phyloP scores from a whole-genome alignment of 306 rosid species.

The Coriaria nepalensis region DNA sequence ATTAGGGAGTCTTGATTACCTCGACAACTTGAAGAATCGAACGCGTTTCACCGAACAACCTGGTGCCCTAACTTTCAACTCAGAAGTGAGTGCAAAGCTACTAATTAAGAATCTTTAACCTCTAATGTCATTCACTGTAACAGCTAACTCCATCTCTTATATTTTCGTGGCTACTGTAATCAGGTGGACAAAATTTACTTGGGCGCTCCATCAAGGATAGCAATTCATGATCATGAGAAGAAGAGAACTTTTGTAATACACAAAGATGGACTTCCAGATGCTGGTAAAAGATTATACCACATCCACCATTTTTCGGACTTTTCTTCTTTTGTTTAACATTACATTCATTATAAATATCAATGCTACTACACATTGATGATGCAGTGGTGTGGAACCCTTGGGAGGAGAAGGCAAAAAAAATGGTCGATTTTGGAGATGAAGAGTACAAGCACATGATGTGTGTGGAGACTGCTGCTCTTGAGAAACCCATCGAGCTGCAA shows the following conservation, averaged over 20 bases:
- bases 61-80: conserved; percentile 92
- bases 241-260: conserved; percentile 89
- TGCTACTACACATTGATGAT: too few relatives aligned
- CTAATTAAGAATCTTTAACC: conserved; percentile 8
- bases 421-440: conserved; percentile 94
- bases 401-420: conserved; percentile 96
- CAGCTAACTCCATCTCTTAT: not conserved
- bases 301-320: too few relatives aligned
- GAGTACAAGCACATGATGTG: conserved; percentile 94
- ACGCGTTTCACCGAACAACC: conserved; percentile 90
- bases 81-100: conserved; percentile 46
- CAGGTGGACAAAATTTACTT: conserved; percentile 95
- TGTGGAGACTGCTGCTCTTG: conserved; percentile 82
- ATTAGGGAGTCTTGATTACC: conserved; percentile 86
- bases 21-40: conserved; percentile 76
- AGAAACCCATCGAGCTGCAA: conserved; percentile 72
- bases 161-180: conserved; percentile 10
- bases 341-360: not conserved
- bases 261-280: conserved; percentile 99
- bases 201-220: conserved; percentile 85
- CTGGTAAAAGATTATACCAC: conserved; percentile 68
- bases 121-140: too few relatives aligned
- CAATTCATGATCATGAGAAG: conserved; percentile 92
- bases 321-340: too few relatives aligned
- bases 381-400: conserved; percentile 99